Base-by-base conservation (phyloP, 495 filamentous ascomycete genomes). In the Neurospora tetrasperma region DNA sequence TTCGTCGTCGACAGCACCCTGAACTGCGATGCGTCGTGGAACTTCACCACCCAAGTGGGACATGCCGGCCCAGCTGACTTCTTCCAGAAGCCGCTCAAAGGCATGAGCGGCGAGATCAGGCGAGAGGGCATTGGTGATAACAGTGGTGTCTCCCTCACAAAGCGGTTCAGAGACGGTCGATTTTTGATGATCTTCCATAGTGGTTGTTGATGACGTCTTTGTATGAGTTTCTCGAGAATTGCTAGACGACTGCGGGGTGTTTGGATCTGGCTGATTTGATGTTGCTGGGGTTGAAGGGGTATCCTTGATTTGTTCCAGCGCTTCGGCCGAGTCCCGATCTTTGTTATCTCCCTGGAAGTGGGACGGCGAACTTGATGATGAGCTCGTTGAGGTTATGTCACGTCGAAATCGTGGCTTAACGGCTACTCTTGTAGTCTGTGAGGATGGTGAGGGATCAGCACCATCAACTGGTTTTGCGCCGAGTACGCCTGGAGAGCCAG, bases 1-100 rank as follows among this genome's bases (percentile, higher is more conserved):
- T 77, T 96, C 92, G 4, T 86, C 78, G 69, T 82, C 85, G 69
- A 93, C 82, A 40, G 86, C 84, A 7, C 94, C 96, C 80, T 98
- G 93, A 10, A 96, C 94, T 44, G 94, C 93, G 42, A 98, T 93
- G n/a, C 98, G 89, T 46, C 96, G 89, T 42, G 96, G 96, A 3
- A 99, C 96, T 76, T 96, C 91, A 16, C 96, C 96, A 41, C 93
- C 92, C 69, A 94, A 88, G 78, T 98, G 96, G 71, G 90, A 91
- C 96, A 99, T 99, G 72, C 88, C 91, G 75, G 94, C 90, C 94
- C 95, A 99, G 75, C 84, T 83, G 1, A 98, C 91, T 78, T 98
- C 96, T 27, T 86, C 81, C 71, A 88, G 86, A 11, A 97, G 84
- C 41, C 84, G 86, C n/a, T 90, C 85, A 78, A 96, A 97, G 35